Evolutionary conservation across 1,284 basidiomycete genomes (phyloP).

Genomic region (Irpex lacteus): DNA sequence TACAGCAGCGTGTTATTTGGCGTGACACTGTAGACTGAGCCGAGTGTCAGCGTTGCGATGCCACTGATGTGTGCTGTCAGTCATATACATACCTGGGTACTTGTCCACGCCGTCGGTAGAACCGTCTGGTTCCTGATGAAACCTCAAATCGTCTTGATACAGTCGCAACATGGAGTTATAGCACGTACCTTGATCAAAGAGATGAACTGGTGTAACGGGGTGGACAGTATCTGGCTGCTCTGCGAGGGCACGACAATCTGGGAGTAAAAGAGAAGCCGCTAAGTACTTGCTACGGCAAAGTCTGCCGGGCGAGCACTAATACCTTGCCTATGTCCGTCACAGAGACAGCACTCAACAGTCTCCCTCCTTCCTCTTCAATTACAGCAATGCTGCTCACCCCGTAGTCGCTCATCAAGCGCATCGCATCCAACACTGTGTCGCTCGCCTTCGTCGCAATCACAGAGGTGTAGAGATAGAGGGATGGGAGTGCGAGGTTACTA

Average conservation of each 20-base stretch:
- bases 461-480: conserved; percentile 55
- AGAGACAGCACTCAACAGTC: conserved; percentile 68
- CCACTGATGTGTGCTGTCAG: neutral
- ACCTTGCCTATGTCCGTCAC: conserved; percentile 78
- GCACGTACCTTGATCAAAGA: conserved; percentile 58
- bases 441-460: conserved; percentile 58
- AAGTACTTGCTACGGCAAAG: neutral
- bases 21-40: conserved; percentile 68
- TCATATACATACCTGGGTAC: conserved; percentile 55
- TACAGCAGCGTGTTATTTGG: conserved; percentile 60
- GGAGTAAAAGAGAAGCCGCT: neutral
- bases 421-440: conserved; percentile 66
- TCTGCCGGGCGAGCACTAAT: neutral
- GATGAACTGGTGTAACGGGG: conserved; percentile 64
- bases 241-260: conserved; percentile 73
- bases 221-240: conserved; percentile 68
- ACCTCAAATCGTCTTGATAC: neutral
- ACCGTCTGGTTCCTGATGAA: conserved; percentile 56
- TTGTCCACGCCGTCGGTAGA: conserved; percentile 69
- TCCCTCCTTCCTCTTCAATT: conserved; percentile 58
- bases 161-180: conserved; percentile 1
- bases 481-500: conserved; percentile 56
- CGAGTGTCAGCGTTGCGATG: neutral
- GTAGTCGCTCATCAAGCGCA: conserved; percentile 77
- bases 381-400: conserved; percentile 79